Evolutionary conservation across 2,329 filamentous ascomycete genomes (phyloP).

Genomic region (Calcarisporium arbuscula): DNA sequence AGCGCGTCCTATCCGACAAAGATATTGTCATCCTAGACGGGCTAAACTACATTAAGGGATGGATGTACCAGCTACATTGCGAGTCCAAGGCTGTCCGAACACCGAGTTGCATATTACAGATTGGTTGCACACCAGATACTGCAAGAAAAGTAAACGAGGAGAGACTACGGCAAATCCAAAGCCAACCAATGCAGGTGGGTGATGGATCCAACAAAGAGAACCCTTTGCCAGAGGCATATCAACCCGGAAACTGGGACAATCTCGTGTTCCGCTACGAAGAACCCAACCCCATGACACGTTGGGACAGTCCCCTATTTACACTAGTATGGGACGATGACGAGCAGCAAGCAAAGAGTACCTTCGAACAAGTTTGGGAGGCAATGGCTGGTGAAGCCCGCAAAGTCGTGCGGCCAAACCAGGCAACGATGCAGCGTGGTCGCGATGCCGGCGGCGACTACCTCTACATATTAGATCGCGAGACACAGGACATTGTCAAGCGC

Average conservation of each 20-base stretch:
- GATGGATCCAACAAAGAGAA: neutral
- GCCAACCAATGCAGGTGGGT: conserved; percentile 3
- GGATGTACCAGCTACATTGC: conserved; percentile 80
- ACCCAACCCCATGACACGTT: conserved; percentile 76
- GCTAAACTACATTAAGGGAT: conserved; percentile 85
- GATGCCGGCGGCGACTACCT: conserved; percentile 68
- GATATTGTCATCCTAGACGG: conserved; percentile 76
- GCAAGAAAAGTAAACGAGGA: conserved; percentile 54
- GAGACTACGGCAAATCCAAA: conserved; percentile 33
- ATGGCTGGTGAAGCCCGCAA: conserved; percentile 59
- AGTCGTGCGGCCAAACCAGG: conserved; percentile 65
- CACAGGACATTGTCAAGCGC: conserved; percentile 66
- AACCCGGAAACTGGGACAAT: conserved; percentile 63
- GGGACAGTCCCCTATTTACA: conserved; percentile 79
- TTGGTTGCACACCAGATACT: conserved; percentile 49
- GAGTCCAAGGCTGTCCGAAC: conserved; percentile 76
- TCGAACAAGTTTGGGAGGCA: conserved; percentile 68
- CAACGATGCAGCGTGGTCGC: conserved; percentile 59
- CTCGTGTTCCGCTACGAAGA: conserved; percentile 80
- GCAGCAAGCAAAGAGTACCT: conserved; percentile 48
- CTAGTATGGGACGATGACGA: conserved; percentile 69
- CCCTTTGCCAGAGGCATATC: conserved; percentile 38
- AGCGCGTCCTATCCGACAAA: conserved; percentile 63
- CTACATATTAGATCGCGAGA: conserved; percentile 72
- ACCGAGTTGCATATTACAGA: conserved; percentile 66